Evolutionary conservation across 148 eudicot species (phyloP).

Genomic region (Cornus florida): DNA sequence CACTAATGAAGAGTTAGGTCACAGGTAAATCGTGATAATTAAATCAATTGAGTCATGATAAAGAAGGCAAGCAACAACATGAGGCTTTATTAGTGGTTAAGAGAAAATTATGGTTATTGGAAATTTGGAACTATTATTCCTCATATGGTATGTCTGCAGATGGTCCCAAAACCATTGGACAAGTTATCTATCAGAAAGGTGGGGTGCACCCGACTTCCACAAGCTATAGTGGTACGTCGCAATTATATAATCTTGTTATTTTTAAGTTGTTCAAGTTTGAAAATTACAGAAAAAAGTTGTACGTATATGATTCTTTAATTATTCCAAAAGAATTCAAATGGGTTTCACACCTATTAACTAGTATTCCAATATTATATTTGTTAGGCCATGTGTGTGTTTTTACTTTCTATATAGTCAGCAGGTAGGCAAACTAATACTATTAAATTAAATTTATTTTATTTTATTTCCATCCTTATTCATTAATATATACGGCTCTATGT

Average conservation of each 20-base stretch:
- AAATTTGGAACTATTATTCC: not conserved
- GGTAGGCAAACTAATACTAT: not conserved
- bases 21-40: slow-evolving; percentile 21
- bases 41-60: not conserved
- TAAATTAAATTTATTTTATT: not conserved
- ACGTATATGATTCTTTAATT: not conserved
- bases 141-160: not conserved
- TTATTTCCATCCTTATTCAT: not conserved
- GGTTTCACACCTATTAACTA: not conserved
- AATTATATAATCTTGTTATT: not conserved
- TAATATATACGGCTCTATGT: too few species aligned
- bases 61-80: not conserved
- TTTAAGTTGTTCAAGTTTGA: not conserved
- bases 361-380: not conserved
- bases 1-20: slow-evolving; percentile 35
- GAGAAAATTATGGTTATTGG: not conserved
- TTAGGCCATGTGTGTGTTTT: not conserved
- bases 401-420: not conserved
- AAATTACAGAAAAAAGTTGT: not conserved
- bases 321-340: not conserved
- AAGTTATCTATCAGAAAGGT: slow-evolving; percentile 8
- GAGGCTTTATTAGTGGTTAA: not conserved
- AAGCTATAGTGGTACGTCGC: slow-evolving; percentile 4
- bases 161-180: not conserved
- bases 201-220: slow-evolving; percentile 14